Base-by-base conservation (phyloP, 805 yeast genomes). In the Groenewaldozyma tartarivorans region DNA sequence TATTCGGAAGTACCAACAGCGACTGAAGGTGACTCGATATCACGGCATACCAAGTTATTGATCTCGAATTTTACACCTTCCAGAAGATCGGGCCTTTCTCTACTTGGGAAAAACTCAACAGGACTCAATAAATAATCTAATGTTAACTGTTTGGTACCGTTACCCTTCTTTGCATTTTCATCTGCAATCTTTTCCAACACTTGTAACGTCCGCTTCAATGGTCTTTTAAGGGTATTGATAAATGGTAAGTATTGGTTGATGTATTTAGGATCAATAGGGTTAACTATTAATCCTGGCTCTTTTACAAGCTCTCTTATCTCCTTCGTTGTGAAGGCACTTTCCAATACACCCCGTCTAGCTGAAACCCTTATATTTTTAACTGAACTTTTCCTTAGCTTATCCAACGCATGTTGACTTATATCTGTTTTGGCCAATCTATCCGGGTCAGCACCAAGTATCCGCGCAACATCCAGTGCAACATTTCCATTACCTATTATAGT, bases 401-500 rank as follows among this genome's bases (percentile, higher is more conserved):
- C 63, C 6, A 79, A 58, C 0, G 96, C 94, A 26, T 63, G 58
- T 2, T 63, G 56, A 0, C 83, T 66, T 16, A 92, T 80, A 60
- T 92, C 98, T 0, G 96, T 90, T 0, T 61, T 50, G 1, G 63
- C 44, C 76, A 95, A 77, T 40, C 74, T 71, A 1, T 63, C 64
- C 1, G 67, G 60, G 0, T 80, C 74, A 3, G 79, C 77, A 42
- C 88, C 59, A 26, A 92, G 63, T 1, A 92, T 68, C 40, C 98
- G 66, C 1, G 95, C 86, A 3, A 92, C 76, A 57, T 92, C 98
- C 45, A 92, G 63, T 0, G 97, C 95, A 15, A 92, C 98, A 56
- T 92, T 92, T 35, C 98, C 98, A 59, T 88, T 90, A 4, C 99
- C 99, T n/a, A 92, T 72, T 24, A 92, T 79, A 0, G 81, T 75